Percentiles rank a stretch among this genome's conserved stretches.
phyloP scores from a whole-genome alignment of 2,329 filamentous ascomycete genomes.

The Thielaviopsis musarum region DNA sequence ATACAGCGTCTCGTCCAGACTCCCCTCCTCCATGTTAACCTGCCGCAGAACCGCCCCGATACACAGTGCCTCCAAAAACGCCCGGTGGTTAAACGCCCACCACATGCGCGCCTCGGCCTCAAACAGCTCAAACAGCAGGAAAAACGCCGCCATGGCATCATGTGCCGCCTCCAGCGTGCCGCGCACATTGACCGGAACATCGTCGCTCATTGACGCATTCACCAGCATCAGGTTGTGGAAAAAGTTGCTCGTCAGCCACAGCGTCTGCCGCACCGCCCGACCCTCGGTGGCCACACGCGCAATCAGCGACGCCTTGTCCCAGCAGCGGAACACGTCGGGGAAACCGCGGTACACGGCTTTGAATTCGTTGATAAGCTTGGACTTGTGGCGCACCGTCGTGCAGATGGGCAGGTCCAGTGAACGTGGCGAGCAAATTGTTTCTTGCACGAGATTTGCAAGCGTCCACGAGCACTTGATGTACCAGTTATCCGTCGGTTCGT shows the following conservation, averaged over 20 bases:
- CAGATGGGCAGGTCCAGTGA: constrained; percentile 59
- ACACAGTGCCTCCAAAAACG: constrained; percentile 59
- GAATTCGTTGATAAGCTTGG: constrained; percentile 53
- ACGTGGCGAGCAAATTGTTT: constrained; percentile 57
- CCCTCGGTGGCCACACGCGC: constrained; percentile 41
- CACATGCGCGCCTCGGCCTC: constrained; percentile 58
- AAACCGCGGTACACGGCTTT: constrained; percentile 56
- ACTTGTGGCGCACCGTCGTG: constrained; percentile 49
- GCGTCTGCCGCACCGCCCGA: constrained; percentile 53
- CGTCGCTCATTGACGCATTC: constrained; percentile 50
- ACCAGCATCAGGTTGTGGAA: constrained; percentile 71
- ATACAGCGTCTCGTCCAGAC: constrained; percentile 33
- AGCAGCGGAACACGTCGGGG: constrained; percentile 51
- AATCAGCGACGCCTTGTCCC: constrained; percentile 43
- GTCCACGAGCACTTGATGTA: constrained; percentile 68
- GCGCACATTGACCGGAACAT: constrained; percentile 47
- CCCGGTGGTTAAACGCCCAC: constrained; percentile 74
- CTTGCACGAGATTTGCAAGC: constrained; percentile 61
- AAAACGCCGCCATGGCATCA: constrained; percentile 58
- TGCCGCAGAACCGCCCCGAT: constrained; percentile 45
- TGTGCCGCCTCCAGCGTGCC: constrained; percentile 60
- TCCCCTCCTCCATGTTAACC: constrained; percentile 27
- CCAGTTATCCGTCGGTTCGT: constrained; percentile 47
- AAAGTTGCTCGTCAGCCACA: constrained; percentile 69
- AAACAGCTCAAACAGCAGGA: constrained; percentile 51